Conservation (phyloP, 257 asterid genomes). For the Apocynum venetum region DNA sequence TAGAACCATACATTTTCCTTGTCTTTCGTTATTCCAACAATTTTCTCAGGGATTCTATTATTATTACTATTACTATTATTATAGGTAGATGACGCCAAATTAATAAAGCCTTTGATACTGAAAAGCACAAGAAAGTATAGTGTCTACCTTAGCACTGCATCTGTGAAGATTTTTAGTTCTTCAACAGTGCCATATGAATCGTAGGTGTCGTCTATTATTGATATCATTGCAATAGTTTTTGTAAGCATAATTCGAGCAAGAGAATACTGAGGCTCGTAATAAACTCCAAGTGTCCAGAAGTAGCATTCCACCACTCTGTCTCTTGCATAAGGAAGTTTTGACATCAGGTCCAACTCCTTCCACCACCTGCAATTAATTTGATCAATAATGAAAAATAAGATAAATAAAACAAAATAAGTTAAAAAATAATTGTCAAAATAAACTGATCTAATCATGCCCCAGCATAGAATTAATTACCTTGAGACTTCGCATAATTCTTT, state of each 20-base stretch:
- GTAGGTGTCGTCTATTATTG: slow-evolving; percentile 11
- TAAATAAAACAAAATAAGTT: too few species aligned
- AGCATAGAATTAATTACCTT: slow-evolving; percentile 16
- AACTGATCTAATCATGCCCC: not conserved
- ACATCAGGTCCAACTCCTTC: not conserved
- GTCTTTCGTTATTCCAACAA: too few species aligned
- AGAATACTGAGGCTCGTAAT: slow-evolving; percentile 8
- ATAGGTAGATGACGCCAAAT: too few species aligned
- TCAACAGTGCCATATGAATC: slow-evolving; percentile 10
- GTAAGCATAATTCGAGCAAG: not conserved
- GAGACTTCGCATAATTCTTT: slow-evolving; percentile 31
- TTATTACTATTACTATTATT: too few species aligned
- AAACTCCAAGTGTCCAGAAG: slow-evolving; percentile 6
- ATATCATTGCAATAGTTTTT: not conserved
- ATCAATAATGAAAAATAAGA: too few species aligned
- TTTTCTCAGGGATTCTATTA: too few species aligned
- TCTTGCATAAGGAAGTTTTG: slow-evolving; percentile 14
- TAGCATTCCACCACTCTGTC: slow-evolving; percentile 15
- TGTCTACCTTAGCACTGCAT: slow-evolving; percentile 12
- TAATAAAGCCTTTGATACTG: not conserved
- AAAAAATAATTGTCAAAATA: too few species aligned
- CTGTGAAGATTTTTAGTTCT: slow-evolving; percentile 1
- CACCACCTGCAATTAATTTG: slow-evolving; percentile 8
- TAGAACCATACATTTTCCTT: too few species aligned
- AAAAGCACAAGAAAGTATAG: not conserved